These are phyloP conservation scores for Kuraishia ogatae DNA, from an alignment of 805 yeast species.

Conservation along the genomic window DNA sequence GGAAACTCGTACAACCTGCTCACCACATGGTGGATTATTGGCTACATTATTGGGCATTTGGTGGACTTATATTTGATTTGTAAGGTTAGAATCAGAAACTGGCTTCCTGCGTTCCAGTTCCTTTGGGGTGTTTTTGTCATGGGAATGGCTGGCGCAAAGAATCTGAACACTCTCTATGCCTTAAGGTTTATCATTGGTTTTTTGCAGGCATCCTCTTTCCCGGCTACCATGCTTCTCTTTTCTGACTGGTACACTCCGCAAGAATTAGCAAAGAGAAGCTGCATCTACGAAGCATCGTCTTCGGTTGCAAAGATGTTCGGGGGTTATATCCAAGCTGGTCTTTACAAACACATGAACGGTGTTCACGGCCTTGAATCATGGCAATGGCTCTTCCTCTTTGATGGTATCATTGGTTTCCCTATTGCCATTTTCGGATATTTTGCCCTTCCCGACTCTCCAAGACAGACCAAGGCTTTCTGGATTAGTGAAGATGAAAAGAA, in stretches of 20 bases:
- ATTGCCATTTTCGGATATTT: conserved; percentile 52
- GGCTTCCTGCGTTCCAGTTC: conserved; percentile 14
- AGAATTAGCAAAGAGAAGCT: conserved; percentile 49
- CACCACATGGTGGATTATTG: conserved; percentile 29
- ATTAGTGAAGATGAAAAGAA: conserved; percentile 1
- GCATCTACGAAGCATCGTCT: conserved; percentile 52
- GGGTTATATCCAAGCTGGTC: conserved; percentile 51
- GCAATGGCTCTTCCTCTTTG: conserved; percentile 63
- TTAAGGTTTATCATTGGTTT: conserved; percentile 40
- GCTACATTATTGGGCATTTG: conserved; percentile 14
- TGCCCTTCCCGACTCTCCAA: conserved; percentile 56
- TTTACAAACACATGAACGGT: conserved; percentile 35
- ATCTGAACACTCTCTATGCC: conserved; percentile 43
- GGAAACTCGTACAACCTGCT: conserved; percentile 26
- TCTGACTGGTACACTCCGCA: conserved; percentile 33
- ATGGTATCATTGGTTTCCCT: conserved; percentile 46
- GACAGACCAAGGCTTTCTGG: conserved; percentile 19
- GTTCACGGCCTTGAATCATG: conserved; percentile 44
- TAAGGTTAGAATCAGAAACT: conserved; percentile 6
- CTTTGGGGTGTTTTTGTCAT: conserved; percentile 21
- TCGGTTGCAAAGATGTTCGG: conserved; percentile 51
- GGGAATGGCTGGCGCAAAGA: conserved; percentile 21
- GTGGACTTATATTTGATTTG: background rate
- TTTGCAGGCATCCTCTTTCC: conserved; percentile 34
- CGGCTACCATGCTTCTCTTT: conserved; percentile 29